phyloP scores from a whole-genome alignment of 768 basidiomycete species.

The Leccinum truebloodii region DNA sequence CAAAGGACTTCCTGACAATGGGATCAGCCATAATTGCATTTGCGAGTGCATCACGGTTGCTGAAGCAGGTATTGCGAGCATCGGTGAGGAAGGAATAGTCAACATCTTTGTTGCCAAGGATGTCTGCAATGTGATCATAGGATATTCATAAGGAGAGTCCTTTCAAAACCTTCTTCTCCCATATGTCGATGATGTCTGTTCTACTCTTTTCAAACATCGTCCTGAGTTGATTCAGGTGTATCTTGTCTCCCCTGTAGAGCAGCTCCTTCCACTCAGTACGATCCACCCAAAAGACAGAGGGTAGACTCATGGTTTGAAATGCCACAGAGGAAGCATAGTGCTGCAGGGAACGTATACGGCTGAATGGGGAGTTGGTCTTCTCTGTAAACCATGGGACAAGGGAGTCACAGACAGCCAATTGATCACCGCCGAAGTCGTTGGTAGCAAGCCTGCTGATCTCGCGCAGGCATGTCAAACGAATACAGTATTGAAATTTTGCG shows the following conservation, averaged over 20 bases:
- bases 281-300: not conserved
- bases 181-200: not conserved
- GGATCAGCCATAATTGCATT: not conserved
- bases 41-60: not conserved
- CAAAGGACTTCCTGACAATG: not conserved
- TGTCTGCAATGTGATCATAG: not conserved
- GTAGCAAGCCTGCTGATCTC: not conserved
- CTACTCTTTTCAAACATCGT: not conserved
- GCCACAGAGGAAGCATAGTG: not conserved
- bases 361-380: not conserved
- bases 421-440: not conserved
- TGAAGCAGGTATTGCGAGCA: not conserved
- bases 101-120: not conserved
- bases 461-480: not conserved
- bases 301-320: not conserved
- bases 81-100: not conserved
- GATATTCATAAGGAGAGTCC: not conserved
- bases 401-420: not conserved
- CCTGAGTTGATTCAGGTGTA: not conserved
- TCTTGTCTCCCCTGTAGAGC: not conserved
- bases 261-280: not conserved
- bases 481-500: not conserved
- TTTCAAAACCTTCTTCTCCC: not conserved
- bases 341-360: not conserved
- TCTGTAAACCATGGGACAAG: not conserved